Evolutionary conservation across 2,329 filamentous ascomycete species (phyloP), one percentile per base, ranked within the genome.

Genomic region (Nothopassalora personata): DNA sequence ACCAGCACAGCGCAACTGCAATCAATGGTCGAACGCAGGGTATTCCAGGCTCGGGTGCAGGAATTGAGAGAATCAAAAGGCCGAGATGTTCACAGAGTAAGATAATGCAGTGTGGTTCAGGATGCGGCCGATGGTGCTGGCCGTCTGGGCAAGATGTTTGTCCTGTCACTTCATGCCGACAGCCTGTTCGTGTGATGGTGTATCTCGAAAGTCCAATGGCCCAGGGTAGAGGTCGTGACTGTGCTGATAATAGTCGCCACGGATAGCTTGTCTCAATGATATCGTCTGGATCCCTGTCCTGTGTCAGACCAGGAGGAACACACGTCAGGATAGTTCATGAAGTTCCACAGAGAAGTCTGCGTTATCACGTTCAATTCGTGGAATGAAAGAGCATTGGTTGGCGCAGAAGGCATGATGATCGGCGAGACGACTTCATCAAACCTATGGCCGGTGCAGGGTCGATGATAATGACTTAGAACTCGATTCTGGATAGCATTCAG

Each of bases 261-360:
- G 57, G 28, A 52, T 56, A 5, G 59, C 55, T 28, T 3, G 43
- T 61, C 15, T 53, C 56, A n/a, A 63, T 23, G 31, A 28, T 45
- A 48, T 63, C 59, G 18, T 31, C 54, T 10, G 36, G 56, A 46
- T 59, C 50, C 2, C n/a, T 48, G n/a, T 23, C 13, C 19, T 51
- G 23, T 18, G 56, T 51, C 28, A 11, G 23, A 1, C 61, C 59
- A 27, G 39, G 48, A 23, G 56, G 56, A 58, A 46, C 11, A 60
- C 13, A 60, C 46, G 6, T 45, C 58, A 11, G 58, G 53, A 36
- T 60, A 56, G 13, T 53, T 48, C 28, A 50, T 7, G n/a, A 56
- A 31, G 31, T 84, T 85, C 67, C 76, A 76, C 31, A 83, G 60
- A n/a, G 77, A 67, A 0, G 81, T 83, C 54, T 80, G 81, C 0